Conservation (phyloP, 2,329 filamentous ascomycete genomes). For the Bipolaris cookei region DNA sequence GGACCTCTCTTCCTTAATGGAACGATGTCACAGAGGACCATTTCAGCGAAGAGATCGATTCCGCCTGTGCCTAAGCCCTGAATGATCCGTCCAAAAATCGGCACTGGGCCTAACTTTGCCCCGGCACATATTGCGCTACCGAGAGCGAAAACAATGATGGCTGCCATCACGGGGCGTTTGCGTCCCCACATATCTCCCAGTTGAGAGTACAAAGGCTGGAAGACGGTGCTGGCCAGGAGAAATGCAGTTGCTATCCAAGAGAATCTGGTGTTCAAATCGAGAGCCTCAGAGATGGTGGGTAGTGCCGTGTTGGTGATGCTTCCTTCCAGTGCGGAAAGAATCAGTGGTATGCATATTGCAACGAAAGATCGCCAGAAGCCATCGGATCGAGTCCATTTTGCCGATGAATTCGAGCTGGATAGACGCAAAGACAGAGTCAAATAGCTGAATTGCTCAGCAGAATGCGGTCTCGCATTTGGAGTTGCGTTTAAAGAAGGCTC, state of each 20-base stretch:
- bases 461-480: neutral
- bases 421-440: slow-evolving; percentile 12
- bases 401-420: slow-evolving; percentile 7
- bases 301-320: slow-evolving; percentile 52
- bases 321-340: slow-evolving; percentile 42
- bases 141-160: slow-evolving; percentile 57
- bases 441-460: neutral
- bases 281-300: slow-evolving; percentile 47
- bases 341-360: slow-evolving; percentile 33
- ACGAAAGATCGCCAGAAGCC: slow-evolving; percentile 43
- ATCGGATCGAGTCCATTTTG: slow-evolving; percentile 24
- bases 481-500: neutral
- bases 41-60: slow-evolving; percentile 54
- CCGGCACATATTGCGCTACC: slow-evolving; percentile 62
- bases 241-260: slow-evolving; percentile 39
- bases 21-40: slow-evolving; percentile 60
- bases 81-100: slow-evolving; percentile 63
- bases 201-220: slow-evolving; percentile 61
- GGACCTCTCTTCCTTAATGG: slow-evolving; percentile 55
- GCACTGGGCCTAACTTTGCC: slow-evolving; percentile 51
- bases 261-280: slow-evolving; percentile 34
- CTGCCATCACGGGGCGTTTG: slow-evolving; percentile 44
- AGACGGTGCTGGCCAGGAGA: slow-evolving; percentile 46
- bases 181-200: slow-evolving; percentile 62
- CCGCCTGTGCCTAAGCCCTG: slow-evolving; percentile 61